These are phyloP conservation scores for Rhazya stricta DNA, from an alignment of 257 asterid species.

Conservation along the genomic window DNA sequence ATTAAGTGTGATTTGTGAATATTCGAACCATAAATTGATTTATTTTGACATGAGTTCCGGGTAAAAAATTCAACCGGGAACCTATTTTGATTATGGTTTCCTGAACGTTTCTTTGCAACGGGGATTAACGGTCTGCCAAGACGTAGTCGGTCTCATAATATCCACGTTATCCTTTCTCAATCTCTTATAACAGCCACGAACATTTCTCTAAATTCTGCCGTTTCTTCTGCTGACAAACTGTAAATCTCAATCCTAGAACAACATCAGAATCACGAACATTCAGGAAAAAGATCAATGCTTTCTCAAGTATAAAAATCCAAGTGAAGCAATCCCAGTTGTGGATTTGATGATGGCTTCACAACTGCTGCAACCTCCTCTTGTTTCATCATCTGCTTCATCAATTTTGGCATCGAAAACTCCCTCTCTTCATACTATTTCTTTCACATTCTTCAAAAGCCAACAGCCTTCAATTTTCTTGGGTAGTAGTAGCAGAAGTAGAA, in stretches of 20 bases:
- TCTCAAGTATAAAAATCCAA: neutral
- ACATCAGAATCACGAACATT: neutral
- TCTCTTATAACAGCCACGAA: slow-evolving; percentile 7
- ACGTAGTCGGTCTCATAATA: no score
- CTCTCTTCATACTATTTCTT: neutral
- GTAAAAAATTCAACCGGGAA: no score
- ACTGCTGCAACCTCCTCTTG: slow-evolving; percentile 14
- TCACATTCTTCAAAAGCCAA: neutral
- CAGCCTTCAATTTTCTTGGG: slow-evolving; percentile 4
- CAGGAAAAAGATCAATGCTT: neutral
- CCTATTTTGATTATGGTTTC: no score
- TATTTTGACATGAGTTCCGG: no score
- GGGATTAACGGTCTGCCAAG: no score
- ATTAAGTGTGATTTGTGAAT: no score
- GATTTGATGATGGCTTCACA: slow-evolving; percentile 15
- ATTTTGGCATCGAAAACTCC: neutral
- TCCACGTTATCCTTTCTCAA: neutral
- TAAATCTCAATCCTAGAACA: neutral
- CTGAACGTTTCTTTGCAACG: no score
- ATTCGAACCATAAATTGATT: no score
- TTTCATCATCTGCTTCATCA: slow-evolving; percentile 14
- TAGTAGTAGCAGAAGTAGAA: slow-evolving; percentile 11
- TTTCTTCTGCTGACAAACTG: neutral
- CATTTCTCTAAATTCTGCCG: neutral
- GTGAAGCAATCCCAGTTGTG: neutral